Conservation (phyloP, 768 basidiomycete genomes). For the Lyophyllum atratum region DNA sequence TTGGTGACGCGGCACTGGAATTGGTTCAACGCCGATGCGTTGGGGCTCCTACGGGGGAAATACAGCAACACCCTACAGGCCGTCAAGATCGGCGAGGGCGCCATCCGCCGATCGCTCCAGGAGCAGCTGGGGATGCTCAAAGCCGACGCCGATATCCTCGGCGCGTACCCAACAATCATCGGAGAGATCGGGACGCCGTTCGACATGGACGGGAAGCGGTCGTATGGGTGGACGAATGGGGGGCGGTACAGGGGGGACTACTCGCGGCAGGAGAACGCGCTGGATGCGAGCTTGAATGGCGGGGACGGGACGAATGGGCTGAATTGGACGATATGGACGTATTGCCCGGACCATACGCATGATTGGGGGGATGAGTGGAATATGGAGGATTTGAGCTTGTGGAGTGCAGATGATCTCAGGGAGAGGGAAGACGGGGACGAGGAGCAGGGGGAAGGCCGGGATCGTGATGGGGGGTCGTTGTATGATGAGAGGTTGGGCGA, state of each 20-base stretch:
- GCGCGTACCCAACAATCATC: slow-evolving; percentile 83
- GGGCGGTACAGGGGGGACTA: slow-evolving; percentile 78
- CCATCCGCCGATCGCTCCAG: slow-evolving; percentile 80
- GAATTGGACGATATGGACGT: slow-evolving; percentile 88
- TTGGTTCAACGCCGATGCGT: slow-evolving; percentile 93
- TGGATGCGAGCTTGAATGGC: slow-evolving; percentile 81
- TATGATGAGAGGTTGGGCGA: slow-evolving; percentile 26
- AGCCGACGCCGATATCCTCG: slow-evolving; percentile 67
- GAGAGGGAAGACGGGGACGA: slow-evolving; percentile 5
- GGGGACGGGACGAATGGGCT: slow-evolving; percentile 75
- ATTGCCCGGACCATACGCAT: slow-evolving; percentile 80
- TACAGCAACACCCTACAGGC: slow-evolving; percentile 69
- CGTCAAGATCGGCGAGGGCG: slow-evolving; percentile 78
- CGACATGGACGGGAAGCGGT: slow-evolving; percentile 86
- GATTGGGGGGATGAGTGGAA: slow-evolving; percentile 98
- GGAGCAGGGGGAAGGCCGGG: slow-evolving; percentile 20
- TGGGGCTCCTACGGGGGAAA: slow-evolving; percentile 88
- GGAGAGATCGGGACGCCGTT: slow-evolving; percentile 96
- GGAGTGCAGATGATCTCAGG: slow-evolving; percentile 73
- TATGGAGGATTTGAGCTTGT: slow-evolving; percentile 90
- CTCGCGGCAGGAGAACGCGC: slow-evolving; percentile 74
- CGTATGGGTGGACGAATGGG: slow-evolving; percentile 78
- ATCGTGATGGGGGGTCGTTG: slow-evolving; percentile 18
- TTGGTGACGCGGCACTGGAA: slow-evolving; percentile 93
- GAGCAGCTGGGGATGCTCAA: slow-evolving; percentile 83